These are phyloP conservation scores for Ogataea kodamae DNA, from an alignment of 805 yeast species.

Conservation along the genomic window DNA sequence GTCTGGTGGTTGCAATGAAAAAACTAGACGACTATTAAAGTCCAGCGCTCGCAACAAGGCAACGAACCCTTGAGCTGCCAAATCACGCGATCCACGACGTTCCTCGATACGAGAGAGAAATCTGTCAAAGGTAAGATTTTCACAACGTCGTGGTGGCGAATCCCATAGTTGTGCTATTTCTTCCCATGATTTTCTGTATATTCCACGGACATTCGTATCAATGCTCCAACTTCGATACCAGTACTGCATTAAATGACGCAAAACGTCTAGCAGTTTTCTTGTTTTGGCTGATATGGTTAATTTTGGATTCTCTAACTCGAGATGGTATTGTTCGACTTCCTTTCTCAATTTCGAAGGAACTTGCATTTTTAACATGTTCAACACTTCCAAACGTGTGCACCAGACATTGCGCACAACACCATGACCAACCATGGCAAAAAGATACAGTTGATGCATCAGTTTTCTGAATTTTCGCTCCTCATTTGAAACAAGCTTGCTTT, in stretches of 20 bases:
- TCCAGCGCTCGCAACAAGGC: slow-evolving; percentile 68
- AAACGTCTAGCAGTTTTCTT: slow-evolving; percentile 69
- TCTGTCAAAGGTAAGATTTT: slow-evolving; percentile 34
- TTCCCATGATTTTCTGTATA: slow-evolving; percentile 45
- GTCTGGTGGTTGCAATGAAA: slow-evolving; percentile 90
- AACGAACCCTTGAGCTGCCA: slow-evolving; percentile 86
- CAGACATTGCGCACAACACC: slow-evolving; percentile 69
- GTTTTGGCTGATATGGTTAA: slow-evolving; percentile 43
- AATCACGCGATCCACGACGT: slow-evolving; percentile 68
- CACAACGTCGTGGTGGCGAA: slow-evolving; percentile 12
- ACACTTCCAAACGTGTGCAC: slow-evolving; percentile 53
- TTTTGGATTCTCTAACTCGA: slow-evolving; percentile 17
- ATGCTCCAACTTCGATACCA: slow-evolving; percentile 44
- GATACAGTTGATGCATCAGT: slow-evolving; percentile 52
- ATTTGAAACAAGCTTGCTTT: slow-evolving; percentile 38
- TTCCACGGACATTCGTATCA: slow-evolving; percentile 45
- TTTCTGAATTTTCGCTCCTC: slow-evolving; percentile 56
- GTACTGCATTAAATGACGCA: slow-evolving; percentile 59
- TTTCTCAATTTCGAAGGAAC: slow-evolving; percentile 46
- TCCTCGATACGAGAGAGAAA: slow-evolving; percentile 43
- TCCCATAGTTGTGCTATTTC: slow-evolving; percentile 33
- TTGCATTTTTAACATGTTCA: slow-evolving; percentile 37
- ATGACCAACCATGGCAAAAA: slow-evolving; percentile 61
- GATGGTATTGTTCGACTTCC: slow-evolving; percentile 38
- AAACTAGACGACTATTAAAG: slow-evolving; percentile 68